A percentile compares a stretch with the other conserved stretches of the same genome.
Evolutionary conservation across 2,329 filamentous ascomycete species (phyloP).

Genomic region (Xylariaceae sp.): DNA sequence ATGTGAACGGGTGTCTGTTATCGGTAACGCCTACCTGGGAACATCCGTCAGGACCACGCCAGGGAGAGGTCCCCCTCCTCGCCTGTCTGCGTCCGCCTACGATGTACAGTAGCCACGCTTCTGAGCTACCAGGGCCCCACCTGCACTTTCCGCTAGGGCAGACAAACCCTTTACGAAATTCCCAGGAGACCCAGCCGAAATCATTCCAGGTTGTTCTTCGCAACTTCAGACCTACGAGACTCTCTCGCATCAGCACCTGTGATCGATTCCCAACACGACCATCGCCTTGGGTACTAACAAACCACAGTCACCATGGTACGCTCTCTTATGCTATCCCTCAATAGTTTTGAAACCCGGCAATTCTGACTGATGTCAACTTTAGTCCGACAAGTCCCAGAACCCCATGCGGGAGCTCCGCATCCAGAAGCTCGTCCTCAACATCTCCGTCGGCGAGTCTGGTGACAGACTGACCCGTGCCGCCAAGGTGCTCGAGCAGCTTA

Average conservation of each 20-base stretch:
- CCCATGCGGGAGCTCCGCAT: conserved; percentile 98
- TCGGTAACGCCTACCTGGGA: too few species aligned
- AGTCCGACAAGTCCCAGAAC: conserved; percentile 87
- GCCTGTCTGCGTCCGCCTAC: too few species aligned
- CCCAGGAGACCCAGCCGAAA: conserved; percentile 12
- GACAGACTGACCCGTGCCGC: conserved; percentile 99
- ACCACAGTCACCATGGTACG: conserved; percentile 40
- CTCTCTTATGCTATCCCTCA: background rate
- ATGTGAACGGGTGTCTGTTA: too few species aligned
- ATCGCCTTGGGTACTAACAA: conserved; percentile 28
- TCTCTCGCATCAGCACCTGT: conserved; percentile 3
- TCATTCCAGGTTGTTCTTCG: conserved; percentile 6
- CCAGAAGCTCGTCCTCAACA: conserved; percentile 73
- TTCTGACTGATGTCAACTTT: conserved; percentile 27
- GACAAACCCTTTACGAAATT: conserved; percentile 29
- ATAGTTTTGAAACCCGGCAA: conserved; percentile 1
- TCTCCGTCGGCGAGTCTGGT: conserved; percentile 98
- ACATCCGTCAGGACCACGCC: too few species aligned
- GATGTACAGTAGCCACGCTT: conserved; percentile 29
- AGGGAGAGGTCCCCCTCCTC: too few species aligned
- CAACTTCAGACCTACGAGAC: conserved; percentile 7
- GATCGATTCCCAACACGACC: conserved; percentile 8
- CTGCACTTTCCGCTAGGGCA: conserved; percentile 25
- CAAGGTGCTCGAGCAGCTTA: conserved; percentile 99
- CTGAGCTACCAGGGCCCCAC: conserved; percentile 2